A percentile compares a stretch with the other conserved stretches of the same genome.
These are phyloP conservation scores for Euphorbia peplus DNA, from an alignment of 345 rosid species.

Conservation along the genomic window DNA sequence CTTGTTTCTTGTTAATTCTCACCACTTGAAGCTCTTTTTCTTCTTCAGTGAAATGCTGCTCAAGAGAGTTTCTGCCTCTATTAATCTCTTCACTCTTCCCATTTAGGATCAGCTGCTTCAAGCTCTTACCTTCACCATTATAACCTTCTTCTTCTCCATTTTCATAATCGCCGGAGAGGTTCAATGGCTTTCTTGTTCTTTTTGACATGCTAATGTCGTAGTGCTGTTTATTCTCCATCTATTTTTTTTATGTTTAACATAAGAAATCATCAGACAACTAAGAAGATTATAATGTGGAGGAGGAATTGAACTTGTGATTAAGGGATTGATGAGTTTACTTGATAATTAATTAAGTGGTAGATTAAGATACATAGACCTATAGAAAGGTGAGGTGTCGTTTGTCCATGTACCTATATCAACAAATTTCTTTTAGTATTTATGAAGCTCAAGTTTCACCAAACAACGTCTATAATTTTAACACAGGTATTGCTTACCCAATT, in stretches of 20 bases:
- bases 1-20: constrained; percentile 33
- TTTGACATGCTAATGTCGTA: constrained; percentile 64
- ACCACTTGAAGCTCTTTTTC: constrained; percentile 50
- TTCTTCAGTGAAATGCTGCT: constrained; percentile 46
- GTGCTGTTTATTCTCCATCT: constrained; percentile 48
- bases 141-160: background rate
- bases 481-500: too few species aligned
- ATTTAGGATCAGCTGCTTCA: constrained; percentile 59
- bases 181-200: constrained; percentile 67
- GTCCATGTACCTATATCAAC: too few species aligned
- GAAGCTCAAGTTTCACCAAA: constrained; percentile 5
- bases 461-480: background rate
- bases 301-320: constrained; percentile 7
- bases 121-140: constrained; percentile 38
- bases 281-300: background rate
- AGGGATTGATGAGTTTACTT: constrained; percentile 21
- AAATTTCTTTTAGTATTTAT: background rate
- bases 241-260: constrained; percentile 7
- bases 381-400: constrained; percentile 34
- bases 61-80: constrained; percentile 40
- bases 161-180: background rate
- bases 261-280: background rate
- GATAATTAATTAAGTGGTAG: constrained; percentile 18
- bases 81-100: constrained; percentile 17
- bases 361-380: background rate